Base-by-base conservation (phyloP, 805 yeast genomes). In the Candida silvicultrix region DNA sequence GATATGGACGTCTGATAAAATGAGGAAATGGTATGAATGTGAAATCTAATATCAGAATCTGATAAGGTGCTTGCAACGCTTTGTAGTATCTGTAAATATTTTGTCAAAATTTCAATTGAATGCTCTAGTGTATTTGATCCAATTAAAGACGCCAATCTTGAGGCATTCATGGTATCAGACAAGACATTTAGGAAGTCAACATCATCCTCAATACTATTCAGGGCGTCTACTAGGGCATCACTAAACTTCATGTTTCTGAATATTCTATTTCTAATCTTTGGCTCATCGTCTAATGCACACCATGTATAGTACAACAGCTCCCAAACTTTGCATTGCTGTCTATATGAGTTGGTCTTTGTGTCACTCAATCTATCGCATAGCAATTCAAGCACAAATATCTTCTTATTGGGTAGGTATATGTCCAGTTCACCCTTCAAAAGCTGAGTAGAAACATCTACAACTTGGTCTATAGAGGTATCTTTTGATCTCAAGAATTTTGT, bases 301-400 rank as follows among this genome's bases (percentile, higher is more conserved):
- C 80, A 78, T 44, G 67, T 59, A 16, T 56, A 55, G 43, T 59
- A 57, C 52, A 80, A 73, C 10, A 82, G 60, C 12, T 49, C 46
- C 92, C 92, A 85, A 2, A 76, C 62, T 2, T 59, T 55, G 1
- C 57, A 45, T 45, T 66, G 62, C n/a, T 46, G 57, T 53, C 73
- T 79, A 68, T 80, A 80, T 6, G 57, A 49, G 2, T 60, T 49
- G n/a, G 62, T 59, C 40, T 70, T 71, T 10, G 51, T 49, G 46
- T 80, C 86, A 46, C 75, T 74, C 55, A 84, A 60, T 45, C 89
- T 67, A 56, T 83, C 88, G 43, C 78, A 69, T 1, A 84, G 49
- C 31, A 85, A 65, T 41, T 81, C 86, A 42, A 83, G 67, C 4
- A 83, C 64, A 51, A 85, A 85, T 1, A 63, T 56, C 21, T 73